These are phyloP conservation scores for Ephemerocybe angulata DNA, from an alignment of 768 basidiomycete genomes.

Conservation along the genomic window DNA sequence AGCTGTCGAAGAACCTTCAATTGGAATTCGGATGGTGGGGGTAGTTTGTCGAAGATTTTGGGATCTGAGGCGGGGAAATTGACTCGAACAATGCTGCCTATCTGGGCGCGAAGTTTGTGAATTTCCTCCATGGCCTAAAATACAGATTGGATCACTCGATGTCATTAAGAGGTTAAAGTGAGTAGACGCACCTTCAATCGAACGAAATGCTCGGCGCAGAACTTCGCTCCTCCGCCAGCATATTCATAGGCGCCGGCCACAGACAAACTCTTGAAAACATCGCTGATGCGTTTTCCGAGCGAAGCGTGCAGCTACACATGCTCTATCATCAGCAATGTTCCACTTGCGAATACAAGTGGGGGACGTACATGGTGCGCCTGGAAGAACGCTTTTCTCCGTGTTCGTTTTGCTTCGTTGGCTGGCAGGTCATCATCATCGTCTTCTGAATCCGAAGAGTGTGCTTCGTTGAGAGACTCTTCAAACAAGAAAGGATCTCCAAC, in stretches of 20 bases:
- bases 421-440: conserved; percentile 36
- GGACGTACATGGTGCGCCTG: conserved; percentile 68
- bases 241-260: conserved; percentile 98
- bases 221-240: conserved; percentile 72
- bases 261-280: conserved; percentile 82
- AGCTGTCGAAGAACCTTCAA: conserved; percentile 89
- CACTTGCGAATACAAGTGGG: not conserved
- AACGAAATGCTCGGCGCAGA: conserved; percentile 89
- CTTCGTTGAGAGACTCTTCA: conserved; percentile 56
- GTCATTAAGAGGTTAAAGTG: not conserved
- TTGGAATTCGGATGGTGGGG: conserved; percentile 80
- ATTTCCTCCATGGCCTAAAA: conserved; percentile 96
- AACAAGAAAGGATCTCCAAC: conserved; percentile 95
- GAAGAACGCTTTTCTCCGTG: conserved; percentile 76
- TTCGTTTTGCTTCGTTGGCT: conserved; percentile 54
- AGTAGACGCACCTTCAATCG: conserved; percentile 65
- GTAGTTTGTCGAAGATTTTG: conserved; percentile 59
- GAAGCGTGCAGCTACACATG: conserved; percentile 67
- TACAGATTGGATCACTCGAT: not conserved
- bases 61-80: conserved; percentile 67
- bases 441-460: conserved; percentile 15
- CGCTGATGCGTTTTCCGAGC: conserved; percentile 78
- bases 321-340: not conserved
- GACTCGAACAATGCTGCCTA: conserved; percentile 77
- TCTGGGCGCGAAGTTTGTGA: conserved; percentile 88